Evolutionary conservation across 2,329 filamentous ascomycete species (phyloP), one percentile per base, ranked within the genome.

Genomic region (Zelopaecilomyces penicillatus): DNA sequence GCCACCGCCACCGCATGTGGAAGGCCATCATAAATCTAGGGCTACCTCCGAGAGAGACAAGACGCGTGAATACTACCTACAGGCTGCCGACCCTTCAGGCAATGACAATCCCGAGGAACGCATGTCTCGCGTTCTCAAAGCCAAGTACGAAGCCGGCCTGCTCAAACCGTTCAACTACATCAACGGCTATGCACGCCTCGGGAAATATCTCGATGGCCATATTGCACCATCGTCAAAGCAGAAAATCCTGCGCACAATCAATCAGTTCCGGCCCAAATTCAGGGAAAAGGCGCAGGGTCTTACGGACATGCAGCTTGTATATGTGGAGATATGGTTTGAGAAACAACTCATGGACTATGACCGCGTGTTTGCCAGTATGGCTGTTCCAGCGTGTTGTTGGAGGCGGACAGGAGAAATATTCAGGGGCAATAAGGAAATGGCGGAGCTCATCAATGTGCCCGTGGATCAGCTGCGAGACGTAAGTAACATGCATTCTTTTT

Each of bases 251-350:
- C 82, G 88, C 48, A 91, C 95, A 59, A 76, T 98, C 37, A 87
- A 95, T 64, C 83, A 87, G 45, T 98, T 98, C 66, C 77, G 93
- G 38, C 93, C 93, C 11, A 95, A 95, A 60, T 98, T 98, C 59
- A 79, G 93, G 50, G 91, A 97, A 65, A 89, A 94, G 67, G 91
- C 95, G 62, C 89, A 97, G 53, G 83, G 76, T 31, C 71, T 97
- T 59, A 96, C 87, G 2, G 93, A 98, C 65, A 86, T 96, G 62
- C 88, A 98, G 65, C 78, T 98, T 28, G 83, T 97, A 29, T 81
- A 90, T 47, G 91, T 97, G 8, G 93, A 98, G 67, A 96, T 97
- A 88, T 97, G 93, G 91, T 97, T 98, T 60, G 93, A 98, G 65
- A 82, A 85, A 57, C 93, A 87, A 51, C 69, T 98, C 54, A 93